Evolutionary conservation across 495 filamentous ascomycete species (phyloP).

Genomic region (Parmelia sp.): DNA sequence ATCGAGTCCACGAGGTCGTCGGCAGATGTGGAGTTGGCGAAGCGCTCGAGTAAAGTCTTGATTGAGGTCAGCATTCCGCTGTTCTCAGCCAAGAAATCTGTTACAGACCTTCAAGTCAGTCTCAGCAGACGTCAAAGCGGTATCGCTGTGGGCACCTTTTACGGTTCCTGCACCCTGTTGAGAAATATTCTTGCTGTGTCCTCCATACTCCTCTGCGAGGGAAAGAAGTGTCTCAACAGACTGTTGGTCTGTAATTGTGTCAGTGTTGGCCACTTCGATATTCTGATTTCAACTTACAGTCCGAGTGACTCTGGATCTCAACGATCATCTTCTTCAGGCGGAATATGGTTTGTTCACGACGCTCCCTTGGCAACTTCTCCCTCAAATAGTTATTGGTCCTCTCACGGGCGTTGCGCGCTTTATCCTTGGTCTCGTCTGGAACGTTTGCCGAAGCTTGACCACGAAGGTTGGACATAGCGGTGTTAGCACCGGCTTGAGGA

Average conservation of each 20-base stretch:
- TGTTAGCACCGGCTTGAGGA: constrained; percentile 42
- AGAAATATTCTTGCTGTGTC: constrained; percentile 60
- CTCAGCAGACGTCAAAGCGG: constrained; percentile 61
- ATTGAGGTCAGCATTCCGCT: constrained; percentile 42
- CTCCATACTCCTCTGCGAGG: constrained; percentile 79
- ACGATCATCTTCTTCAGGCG: constrained; percentile 97
- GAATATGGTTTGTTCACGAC: constrained; percentile 87
- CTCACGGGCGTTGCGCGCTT: constrained; percentile 45
- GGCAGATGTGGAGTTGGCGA: constrained; percentile 86
- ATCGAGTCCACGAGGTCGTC: constrained; percentile 83
- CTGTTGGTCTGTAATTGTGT: constrained; percentile 53
- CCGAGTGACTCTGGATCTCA: constrained; percentile 87
- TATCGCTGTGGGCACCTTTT: constrained; percentile 59
- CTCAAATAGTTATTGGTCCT: constrained; percentile 65
- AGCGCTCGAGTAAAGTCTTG: constrained; percentile 84
- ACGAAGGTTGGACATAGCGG: constrained; percentile 46
- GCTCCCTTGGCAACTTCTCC: constrained; percentile 85
- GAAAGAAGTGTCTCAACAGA: constrained; percentile 79
- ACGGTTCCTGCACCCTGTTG: constrained; percentile 58
- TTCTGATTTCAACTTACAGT: constrained; percentile 51
- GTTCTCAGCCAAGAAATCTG: constrained; percentile 31
- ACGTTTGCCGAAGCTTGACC: constrained; percentile 46
- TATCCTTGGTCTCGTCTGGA: constrained; percentile 58
- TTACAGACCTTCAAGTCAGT: constrained; percentile 65
- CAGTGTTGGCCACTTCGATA: constrained; percentile 15